Base-by-base conservation (phyloP, 169 alveolate species). In the Eimeria acervulina region DNA sequence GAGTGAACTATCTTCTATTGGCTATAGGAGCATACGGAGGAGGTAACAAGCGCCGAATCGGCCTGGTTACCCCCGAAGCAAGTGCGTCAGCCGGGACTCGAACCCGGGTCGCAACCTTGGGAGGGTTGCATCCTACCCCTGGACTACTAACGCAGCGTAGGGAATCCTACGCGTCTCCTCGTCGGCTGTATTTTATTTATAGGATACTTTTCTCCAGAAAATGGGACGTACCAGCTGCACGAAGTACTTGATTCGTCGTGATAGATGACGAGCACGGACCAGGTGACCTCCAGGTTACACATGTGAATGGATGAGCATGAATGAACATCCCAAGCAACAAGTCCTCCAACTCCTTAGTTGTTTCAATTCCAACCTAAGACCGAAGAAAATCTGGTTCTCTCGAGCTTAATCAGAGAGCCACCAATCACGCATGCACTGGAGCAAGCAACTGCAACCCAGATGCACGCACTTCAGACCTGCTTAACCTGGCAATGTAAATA, bases 31-130 rank as follows among this genome's bases (percentile, higher is more conserved):
- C 40, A 2, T 0, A 31, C 6, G 12, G 4, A 63, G 21, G 6
- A 6, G 19, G 74, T n/a, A 3, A 59, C n/a, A 59, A 3, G n/a
- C 1, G 28, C 5, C 19, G 19, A 59, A 59, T 0, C 1, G 68
- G 68, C 1, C 8, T 13, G 3, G 68, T 12, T 0, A 1, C 1
- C 68, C 3, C 1, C 21, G 19, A 59, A 59, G 0, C 28, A 23
- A 51, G 0, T 97, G 98, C 98, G 97, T 93, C 97, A 97, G 98
- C 98, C 98, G 98, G 98, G 98, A 97, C 97, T 97, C 98, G 98
- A 97, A 97, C 98, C 98, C 98, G 98, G 98, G 98, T 96, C 98
- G 96, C 98, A 97, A 97, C 98, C 98, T 97, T 97, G 98, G 98
- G 98, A 97, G 98, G 98, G 98, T 97, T 96, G 98, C 97, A 97